These are phyloP conservation scores for Trichomonascaceae sp. DNA, from an alignment of 1,139 yeast species.

Conservation along the genomic window DNA sequence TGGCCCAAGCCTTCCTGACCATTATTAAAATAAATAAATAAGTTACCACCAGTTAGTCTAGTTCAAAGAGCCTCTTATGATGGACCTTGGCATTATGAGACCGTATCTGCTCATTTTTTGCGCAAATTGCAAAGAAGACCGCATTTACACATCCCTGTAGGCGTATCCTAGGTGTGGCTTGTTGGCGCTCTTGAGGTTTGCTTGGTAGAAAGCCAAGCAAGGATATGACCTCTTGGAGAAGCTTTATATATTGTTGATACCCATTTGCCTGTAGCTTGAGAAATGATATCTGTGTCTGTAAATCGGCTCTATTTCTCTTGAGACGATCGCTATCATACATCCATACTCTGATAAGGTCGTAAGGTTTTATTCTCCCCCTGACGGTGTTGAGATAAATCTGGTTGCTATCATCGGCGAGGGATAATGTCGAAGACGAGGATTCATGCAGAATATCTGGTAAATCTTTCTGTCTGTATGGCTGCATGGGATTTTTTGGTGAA, in stretches of 20 bases:
- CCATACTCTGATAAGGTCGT: slow-evolving; percentile 6
- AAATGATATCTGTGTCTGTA: slow-evolving; percentile 6
- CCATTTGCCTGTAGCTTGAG: slow-evolving; percentile 6
- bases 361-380: slow-evolving; percentile 5
- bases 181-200: not conserved
- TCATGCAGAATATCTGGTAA: not conserved
- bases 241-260: slow-evolving; percentile 6
- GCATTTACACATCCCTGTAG: not conserved
- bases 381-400: slow-evolving; percentile 2
- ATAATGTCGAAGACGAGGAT: not conserved
- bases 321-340: slow-evolving; percentile 5
- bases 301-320: slow-evolving; percentile 2
- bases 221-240: slow-evolving; percentile 2
- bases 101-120: not conserved
- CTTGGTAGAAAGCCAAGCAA: not conserved
- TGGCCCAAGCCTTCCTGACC: not conserved
- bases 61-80: not conserved
- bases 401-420: not conserved
- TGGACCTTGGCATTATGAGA: not conserved
- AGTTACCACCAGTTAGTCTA: not conserved
- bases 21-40: not conserved
- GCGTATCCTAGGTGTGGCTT: not conserved
- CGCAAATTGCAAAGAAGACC: not conserved
- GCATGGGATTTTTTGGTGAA: not conserved
- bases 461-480: not conserved